Conservation (phyloP, 768 basidiomycete species). For the Suillus placidus region DNA sequence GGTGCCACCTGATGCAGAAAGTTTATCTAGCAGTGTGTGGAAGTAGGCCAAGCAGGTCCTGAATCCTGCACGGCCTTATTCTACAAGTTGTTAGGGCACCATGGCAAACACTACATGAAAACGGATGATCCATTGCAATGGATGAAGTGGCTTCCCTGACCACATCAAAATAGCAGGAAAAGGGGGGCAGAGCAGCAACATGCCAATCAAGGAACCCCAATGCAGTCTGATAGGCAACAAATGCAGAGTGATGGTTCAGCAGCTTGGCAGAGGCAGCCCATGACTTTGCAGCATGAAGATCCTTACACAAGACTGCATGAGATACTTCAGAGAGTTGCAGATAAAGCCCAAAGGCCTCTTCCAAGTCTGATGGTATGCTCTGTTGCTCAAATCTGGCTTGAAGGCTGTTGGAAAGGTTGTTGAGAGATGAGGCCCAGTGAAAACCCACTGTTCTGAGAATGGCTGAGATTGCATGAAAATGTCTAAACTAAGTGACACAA, state of each 20-base stretch:
- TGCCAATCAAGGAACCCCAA: not conserved
- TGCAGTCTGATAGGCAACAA: not conserved
- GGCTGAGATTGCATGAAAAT: too few species aligned
- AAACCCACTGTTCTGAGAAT: too few species aligned
- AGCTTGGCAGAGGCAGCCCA: too few species aligned
- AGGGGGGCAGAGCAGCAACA: not conserved
- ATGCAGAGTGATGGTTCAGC: not conserved
- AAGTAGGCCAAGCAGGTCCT: constrained; percentile 36
- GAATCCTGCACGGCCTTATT: constrained; percentile 32
- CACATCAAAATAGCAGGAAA: not conserved
- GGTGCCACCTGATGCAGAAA: constrained; percentile 22
- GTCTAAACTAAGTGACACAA: too few species aligned
- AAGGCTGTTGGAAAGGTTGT: too few species aligned
- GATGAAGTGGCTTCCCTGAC: constrained; percentile 3
- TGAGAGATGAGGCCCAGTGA: too few species aligned
- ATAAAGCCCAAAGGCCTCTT: too few species aligned
- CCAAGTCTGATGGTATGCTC: too few species aligned
- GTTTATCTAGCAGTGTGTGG: constrained; percentile 26
- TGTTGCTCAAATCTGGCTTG: too few species aligned
- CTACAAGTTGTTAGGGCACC: constrained; percentile 37
- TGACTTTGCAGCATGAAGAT: too few species aligned
- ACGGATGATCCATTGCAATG: constrained; percentile 21
- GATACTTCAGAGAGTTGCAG: too few species aligned
- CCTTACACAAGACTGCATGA: too few species aligned
- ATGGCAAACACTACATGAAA: constrained; percentile 30